Conservation (phyloP, 805 yeast species). For the Brettanomyces nanus region DNA sequence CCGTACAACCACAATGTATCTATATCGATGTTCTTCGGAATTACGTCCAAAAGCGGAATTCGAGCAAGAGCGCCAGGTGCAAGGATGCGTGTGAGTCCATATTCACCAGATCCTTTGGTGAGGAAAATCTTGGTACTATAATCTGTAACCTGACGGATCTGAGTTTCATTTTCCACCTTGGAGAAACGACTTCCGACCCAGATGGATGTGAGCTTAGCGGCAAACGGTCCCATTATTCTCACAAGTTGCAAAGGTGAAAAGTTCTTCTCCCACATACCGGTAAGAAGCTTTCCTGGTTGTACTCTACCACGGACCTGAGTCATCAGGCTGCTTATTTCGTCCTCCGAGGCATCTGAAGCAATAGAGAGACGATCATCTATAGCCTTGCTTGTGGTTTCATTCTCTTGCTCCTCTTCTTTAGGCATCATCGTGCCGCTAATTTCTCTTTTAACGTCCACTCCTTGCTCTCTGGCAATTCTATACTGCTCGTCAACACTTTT, state of each 20-base stretch:
- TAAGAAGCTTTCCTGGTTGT: slow-evolving; percentile 28
- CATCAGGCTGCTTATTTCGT: slow-evolving; percentile 5
- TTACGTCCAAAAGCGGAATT: slow-evolving; percentile 48
- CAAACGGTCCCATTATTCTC: slow-evolving; percentile 44
- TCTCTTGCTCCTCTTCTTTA: slow-evolving; percentile 3
- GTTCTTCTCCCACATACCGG: slow-evolving; percentile 44
- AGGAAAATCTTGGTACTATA: slow-evolving; percentile 47
- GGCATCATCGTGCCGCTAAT: slow-evolving; percentile 14
- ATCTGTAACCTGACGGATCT: slow-evolving; percentile 37
- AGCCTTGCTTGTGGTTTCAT: slow-evolving; percentile 5
- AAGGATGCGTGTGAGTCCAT: slow-evolving; percentile 49
- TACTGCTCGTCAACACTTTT: slow-evolving; percentile 9
- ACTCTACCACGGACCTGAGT: slow-evolving; percentile 24
- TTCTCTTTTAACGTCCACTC: slow-evolving; percentile 28
- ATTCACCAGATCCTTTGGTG: slow-evolving; percentile 57
- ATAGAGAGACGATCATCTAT: slow-evolving; percentile 6
- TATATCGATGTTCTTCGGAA: slow-evolving; percentile 30
- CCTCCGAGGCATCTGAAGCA: slow-evolving; percentile 4
- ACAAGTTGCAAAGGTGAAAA: slow-evolving; percentile 47
- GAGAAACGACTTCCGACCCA: slow-evolving; percentile 50
- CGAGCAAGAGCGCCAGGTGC: slow-evolving; percentile 52
- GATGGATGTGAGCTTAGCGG: slow-evolving; percentile 38
- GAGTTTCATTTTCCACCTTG: slow-evolving; percentile 18
- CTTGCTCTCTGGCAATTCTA: slow-evolving; percentile 16
- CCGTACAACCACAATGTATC: slow-evolving; percentile 59